Evolutionary conservation across 805 yeast genomes (phyloP).

Genomic region (Monosporozyma siamensis): DNA sequence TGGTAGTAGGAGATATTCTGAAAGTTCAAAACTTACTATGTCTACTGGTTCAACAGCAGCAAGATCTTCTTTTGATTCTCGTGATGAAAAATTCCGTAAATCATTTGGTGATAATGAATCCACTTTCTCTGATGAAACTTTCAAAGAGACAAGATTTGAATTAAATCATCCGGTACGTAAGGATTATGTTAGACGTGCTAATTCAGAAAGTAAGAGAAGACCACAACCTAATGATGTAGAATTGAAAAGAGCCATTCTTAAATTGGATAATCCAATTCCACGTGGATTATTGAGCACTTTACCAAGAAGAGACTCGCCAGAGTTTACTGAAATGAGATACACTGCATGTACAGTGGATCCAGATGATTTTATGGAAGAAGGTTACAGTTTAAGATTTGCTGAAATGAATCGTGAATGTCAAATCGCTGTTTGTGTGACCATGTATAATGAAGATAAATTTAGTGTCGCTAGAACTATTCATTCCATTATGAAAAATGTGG

Average conservation of each 20-base stretch:
- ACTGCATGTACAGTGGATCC: constrained; percentile 95
- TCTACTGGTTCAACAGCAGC: constrained; percentile 23
- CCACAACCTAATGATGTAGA: constrained; percentile 27
- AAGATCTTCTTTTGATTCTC: constrained; percentile 12
- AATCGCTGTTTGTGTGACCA: constrained; percentile 82
- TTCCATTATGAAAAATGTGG: constrained; percentile 85
- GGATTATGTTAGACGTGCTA: constrained; percentile 42
- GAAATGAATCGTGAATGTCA: constrained; percentile 88
- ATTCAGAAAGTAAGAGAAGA: constrained; percentile 60
- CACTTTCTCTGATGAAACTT: constrained; percentile 26
- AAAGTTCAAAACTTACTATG: constrained; percentile 13
- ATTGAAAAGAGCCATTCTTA: constrained; percentile 58
- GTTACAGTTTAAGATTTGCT: constrained; percentile 79
- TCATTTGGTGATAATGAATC: constrained; percentile 35
- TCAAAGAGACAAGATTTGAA: constrained; percentile 31
- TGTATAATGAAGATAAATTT: constrained; percentile 93
- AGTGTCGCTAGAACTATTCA: constrained; percentile 90
- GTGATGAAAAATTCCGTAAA: constrained; percentile 40
- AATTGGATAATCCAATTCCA: constrained; percentile 91
- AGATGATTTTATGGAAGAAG: constrained; percentile 67
- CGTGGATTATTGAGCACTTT: constrained; percentile 74
- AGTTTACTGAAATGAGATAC: constrained; percentile 91
- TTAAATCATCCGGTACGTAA: constrained; percentile 29
- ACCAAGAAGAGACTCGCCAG: constrained; percentile 83
- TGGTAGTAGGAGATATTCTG: constrained; percentile 15